phyloP scores from a whole-genome alignment of 768 basidiomycete species.

The Rhodosporidiobolus odoratus region DNA sequence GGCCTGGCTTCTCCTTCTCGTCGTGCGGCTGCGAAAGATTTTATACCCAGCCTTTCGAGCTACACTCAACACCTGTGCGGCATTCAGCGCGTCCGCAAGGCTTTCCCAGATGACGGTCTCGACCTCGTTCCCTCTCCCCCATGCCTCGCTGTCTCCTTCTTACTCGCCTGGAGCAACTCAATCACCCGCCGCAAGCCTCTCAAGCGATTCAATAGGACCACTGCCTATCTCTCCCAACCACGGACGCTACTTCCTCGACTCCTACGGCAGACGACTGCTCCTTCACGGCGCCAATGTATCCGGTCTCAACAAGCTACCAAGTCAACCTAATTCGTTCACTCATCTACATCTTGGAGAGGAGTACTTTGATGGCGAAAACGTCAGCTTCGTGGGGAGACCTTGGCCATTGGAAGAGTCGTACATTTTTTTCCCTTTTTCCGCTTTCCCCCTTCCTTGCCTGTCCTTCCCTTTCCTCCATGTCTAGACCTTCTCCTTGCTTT shows the following conservation, averaged over 20 bases:
- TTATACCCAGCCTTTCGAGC: too few species aligned
- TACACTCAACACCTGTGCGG: too few species aligned
- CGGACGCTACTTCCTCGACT: constrained; percentile 78
- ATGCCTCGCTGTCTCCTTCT: too few species aligned
- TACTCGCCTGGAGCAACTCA: too few species aligned
- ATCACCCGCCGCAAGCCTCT: not conserved
- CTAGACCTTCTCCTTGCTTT: not conserved
- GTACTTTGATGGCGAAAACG: constrained; percentile 63
- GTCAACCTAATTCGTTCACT: constrained; percentile 54
- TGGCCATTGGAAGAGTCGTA: constrained; percentile 85
- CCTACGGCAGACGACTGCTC: constrained; percentile 69
- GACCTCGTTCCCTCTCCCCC: too few species aligned
- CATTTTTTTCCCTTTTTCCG: constrained; percentile 64
- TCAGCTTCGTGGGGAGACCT: constrained; percentile 84
- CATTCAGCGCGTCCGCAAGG: too few species aligned
- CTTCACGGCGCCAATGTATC: constrained; percentile 81
- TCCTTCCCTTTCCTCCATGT: too few species aligned
- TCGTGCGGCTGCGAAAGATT: too few species aligned
- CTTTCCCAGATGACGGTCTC: too few species aligned
- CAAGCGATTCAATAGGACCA: constrained; percentile 72
- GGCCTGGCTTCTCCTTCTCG: too few species aligned
- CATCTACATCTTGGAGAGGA: constrained; percentile 53
- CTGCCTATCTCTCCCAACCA: constrained; percentile 56
- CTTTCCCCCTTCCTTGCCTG: too few species aligned
- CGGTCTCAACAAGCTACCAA: constrained; percentile 60